Conservation (phyloP, 1,284 basidiomycete genomes). For the Tetrapyrgos nigripes region DNA sequence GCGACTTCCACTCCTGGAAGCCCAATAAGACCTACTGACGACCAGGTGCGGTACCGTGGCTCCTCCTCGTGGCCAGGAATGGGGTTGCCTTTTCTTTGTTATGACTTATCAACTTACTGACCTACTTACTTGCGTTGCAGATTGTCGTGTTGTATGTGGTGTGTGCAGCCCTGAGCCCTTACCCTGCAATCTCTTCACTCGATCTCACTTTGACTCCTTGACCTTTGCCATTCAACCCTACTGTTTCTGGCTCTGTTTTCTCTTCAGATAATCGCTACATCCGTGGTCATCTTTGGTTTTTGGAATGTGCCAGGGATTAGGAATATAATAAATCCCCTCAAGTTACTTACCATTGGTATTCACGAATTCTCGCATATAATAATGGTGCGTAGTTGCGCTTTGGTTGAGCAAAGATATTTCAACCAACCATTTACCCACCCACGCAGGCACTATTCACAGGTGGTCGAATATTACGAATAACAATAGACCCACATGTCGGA, state of each 20-base stretch:
- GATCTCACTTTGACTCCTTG: slow-evolving; percentile 2
- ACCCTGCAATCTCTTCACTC: slow-evolving; percentile 4
- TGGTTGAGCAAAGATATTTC: not conserved
- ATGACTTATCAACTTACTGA: not conserved
- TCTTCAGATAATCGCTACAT: slow-evolving; percentile 74
- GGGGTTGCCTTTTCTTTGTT: slow-evolving; percentile 4
- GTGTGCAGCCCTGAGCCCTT: slow-evolving; percentile 45
- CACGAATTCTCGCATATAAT: slow-evolving; percentile 86
- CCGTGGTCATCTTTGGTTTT: slow-evolving; percentile 80
- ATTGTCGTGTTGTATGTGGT: slow-evolving; percentile 78
- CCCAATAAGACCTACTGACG: slow-evolving; percentile 42
- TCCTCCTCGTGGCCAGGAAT: not conserved
- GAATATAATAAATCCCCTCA: slow-evolving; percentile 78
- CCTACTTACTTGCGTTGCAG: slow-evolving; percentile 36
- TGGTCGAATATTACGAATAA: slow-evolving; percentile 75
- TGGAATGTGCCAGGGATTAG: slow-evolving; percentile 83
- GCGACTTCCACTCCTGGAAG: slow-evolving; percentile 25
- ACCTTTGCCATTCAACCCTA: not conserved
- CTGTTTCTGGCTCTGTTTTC: not conserved
- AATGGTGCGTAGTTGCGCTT: slow-evolving; percentile 53
- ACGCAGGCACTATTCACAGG: slow-evolving; percentile 78
- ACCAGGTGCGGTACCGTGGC: slow-evolving; percentile 45
- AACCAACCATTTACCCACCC: slow-evolving; percentile 1
- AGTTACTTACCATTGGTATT: slow-evolving; percentile 84
- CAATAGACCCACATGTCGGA: slow-evolving; percentile 83